Evolutionary conservation across 148 eudicot genomes (phyloP), one percentile per base, ranked within the genome.

Genomic region (Rhododendron williamsianum): DNA sequence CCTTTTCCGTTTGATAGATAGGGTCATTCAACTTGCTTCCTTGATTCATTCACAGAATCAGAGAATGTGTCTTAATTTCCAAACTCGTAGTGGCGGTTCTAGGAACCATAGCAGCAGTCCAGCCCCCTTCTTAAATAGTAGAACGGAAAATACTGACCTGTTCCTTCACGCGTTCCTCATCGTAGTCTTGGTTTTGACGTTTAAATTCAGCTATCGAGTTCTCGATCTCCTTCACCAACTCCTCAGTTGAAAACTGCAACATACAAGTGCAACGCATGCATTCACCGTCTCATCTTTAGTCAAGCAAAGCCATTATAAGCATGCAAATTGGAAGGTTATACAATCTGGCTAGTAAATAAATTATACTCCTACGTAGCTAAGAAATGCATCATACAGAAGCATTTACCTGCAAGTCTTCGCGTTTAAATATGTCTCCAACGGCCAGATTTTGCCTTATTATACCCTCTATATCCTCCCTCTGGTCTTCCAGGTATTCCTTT

Each of bases 381-480:
- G 27, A 69, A 43, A 76, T 46, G 46, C 15, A 76, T 72, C 71
- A 4, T 74, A 60, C 48, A 78, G 35, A 9, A 86, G 58, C 60
- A 83, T 27, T 45, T 90, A 96, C 99, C 99, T 92, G 89, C 86
- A 97, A 88, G 74, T 91, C 93, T 94, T 97, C 99, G 49, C 98
- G 94, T 91, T 91, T 91, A 77, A 92, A 97, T 86, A 97, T 93
- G 91, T 97, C 99, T 52, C 98, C 98, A 86, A 97, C 93, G 45
- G 99, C 99, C 82, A 97, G 81, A 91, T 94, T 95, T 88, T 97
- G 98, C 91, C 92, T 94, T 52, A 97, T 95, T 80, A 97, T 87
- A 76, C 77, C 85, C 7, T 65, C 85, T 81, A 97, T 93, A 86
- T 97, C 93, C 90, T 94, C 98, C 88, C 84, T 95, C 87, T 95